Evolutionary conservation across 768 basidiomycete species (phyloP).

Genomic region (Kwoniella dendrophila): DNA sequence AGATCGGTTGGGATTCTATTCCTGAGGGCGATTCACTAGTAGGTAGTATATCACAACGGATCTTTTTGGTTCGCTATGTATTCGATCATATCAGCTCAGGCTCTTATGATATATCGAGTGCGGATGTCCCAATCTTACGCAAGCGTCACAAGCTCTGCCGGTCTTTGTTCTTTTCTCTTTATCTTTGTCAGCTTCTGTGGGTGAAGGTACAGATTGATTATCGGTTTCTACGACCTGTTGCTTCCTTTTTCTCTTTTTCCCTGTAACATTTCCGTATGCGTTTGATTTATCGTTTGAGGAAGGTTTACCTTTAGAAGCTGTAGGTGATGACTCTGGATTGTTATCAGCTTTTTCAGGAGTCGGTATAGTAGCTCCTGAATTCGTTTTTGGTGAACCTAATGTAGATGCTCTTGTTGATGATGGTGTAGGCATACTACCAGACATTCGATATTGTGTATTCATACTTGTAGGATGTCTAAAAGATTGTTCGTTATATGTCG

Average conservation of each 20-base stretch:
- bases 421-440: background rate
- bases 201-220: background rate
- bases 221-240: background rate
- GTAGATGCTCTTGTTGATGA: background rate
- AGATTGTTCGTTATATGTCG: background rate
- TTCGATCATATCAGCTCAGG: slow-evolving; percentile 3
- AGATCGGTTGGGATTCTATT: slow-evolving; percentile 64
- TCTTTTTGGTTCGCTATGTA: slow-evolving; percentile 53
- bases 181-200: slow-evolving; percentile 20
- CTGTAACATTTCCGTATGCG: background rate
- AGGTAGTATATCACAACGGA: slow-evolving; percentile 74
- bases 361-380: background rate
- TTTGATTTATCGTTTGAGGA: background rate
- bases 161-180: slow-evolving; percentile 54
- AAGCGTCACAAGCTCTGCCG: slow-evolving; percentile 54
- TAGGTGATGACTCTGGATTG: background rate
- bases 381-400: background rate
- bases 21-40: slow-evolving; percentile 62
- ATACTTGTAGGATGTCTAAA: background rate
- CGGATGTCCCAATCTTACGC: slow-evolving; percentile 31
- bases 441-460: background rate
- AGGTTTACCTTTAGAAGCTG: background rate
- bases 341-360: slow-evolving; percentile 3
- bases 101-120: background rate
- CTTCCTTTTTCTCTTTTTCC: slow-evolving; percentile 22